phyloP scores from a whole-genome alignment of 2,329 filamentous ascomycete species.

The Hirsutella rhossiliensis region DNA sequence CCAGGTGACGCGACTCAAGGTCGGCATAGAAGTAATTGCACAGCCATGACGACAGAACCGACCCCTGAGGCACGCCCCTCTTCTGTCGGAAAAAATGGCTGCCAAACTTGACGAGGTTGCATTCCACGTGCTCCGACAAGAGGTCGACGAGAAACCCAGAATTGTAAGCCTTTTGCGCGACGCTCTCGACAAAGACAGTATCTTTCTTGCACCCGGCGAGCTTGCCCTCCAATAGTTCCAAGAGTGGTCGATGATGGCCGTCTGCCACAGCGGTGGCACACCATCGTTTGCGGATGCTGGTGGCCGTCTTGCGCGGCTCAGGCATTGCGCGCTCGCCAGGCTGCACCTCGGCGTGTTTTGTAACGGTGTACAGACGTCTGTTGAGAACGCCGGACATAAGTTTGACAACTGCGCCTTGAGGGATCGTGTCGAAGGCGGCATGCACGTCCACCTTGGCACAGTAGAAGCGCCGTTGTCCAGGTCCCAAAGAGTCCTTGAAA shows the following conservation, averaged over 20 bases:
- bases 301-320: slow-evolving; percentile 9
- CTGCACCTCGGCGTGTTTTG: slow-evolving; percentile 63
- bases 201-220: slow-evolving; percentile 39
- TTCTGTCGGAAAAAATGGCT: slow-evolving; percentile 83
- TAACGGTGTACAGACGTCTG: slow-evolving; percentile 54
- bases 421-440: slow-evolving; percentile 91
- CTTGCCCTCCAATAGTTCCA: slow-evolving; percentile 28
- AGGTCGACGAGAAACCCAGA: slow-evolving; percentile 54
- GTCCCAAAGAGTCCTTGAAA: slow-evolving; percentile 47
- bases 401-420: slow-evolving; percentile 59
- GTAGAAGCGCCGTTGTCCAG: slow-evolving; percentile 41
- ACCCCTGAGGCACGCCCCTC: slow-evolving; percentile 85
- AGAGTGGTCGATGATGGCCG: slow-evolving; percentile 29
- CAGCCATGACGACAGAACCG: slow-evolving; percentile 70
- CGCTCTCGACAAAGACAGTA: slow-evolving; percentile 66
- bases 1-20: slow-evolving; percentile 58
- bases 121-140: slow-evolving; percentile 65
- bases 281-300: slow-evolving; percentile 33
- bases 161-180: slow-evolving; percentile 43
- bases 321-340: slow-evolving; percentile 22
- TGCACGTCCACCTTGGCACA: slow-evolving; percentile 91
- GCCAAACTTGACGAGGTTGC: slow-evolving; percentile 79
- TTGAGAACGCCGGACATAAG: slow-evolving; percentile 48
- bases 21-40: slow-evolving; percentile 96
- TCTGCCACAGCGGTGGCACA: slow-evolving; percentile 35